Percentiles rank a stretch among this genome's conserved stretches.
These are phyloP conservation scores for Geotrichum candidum DNA, from an alignment of 1,139 yeast species.

Conservation along the genomic window DNA sequence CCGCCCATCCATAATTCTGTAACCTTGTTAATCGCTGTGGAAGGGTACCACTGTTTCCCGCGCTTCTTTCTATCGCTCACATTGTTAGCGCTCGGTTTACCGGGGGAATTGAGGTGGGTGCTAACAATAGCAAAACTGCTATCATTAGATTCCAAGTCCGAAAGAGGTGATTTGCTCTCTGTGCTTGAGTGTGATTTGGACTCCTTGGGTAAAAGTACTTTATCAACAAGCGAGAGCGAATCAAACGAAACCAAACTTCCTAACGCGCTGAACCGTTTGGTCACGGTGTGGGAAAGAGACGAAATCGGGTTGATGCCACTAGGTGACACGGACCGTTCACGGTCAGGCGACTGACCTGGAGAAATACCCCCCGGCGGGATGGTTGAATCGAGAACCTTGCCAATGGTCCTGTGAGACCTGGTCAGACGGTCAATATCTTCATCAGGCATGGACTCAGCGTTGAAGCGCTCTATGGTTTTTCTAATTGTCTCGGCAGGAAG, in stretches of 20 bases:
- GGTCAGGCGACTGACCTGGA: neutral
- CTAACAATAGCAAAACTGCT: slow-evolving; percentile 8
- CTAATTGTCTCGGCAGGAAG: slow-evolving; percentile 16
- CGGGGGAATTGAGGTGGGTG: neutral
- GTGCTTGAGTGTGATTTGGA: neutral
- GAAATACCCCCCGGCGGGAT: neutral
- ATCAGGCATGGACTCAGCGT: neutral
- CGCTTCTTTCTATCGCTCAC: slow-evolving; percentile 8
- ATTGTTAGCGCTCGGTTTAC: neutral
- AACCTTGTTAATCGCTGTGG: slow-evolving; percentile 35
- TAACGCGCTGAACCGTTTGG: slow-evolving; percentile 2
- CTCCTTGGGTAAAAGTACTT: neutral
- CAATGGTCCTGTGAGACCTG: slow-evolving; percentile 9
- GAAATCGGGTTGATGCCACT: neutral
- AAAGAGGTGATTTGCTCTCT: neutral
- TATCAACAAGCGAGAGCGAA: neutral
- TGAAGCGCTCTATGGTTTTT: slow-evolving; percentile 12
- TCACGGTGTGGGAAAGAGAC: slow-evolving; percentile 1
- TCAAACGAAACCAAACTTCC: neutral
- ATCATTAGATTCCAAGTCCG: neutral
- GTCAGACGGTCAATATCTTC: slow-evolving; percentile 4
- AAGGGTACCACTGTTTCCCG: neutral
- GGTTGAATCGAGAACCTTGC: slow-evolving; percentile 16
- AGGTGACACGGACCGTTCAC: neutral
- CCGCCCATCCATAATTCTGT: slow-evolving; percentile 57